Evolutionary conservation across 805 yeast genomes (phyloP).

Genomic region (Starmera quercuum): DNA sequence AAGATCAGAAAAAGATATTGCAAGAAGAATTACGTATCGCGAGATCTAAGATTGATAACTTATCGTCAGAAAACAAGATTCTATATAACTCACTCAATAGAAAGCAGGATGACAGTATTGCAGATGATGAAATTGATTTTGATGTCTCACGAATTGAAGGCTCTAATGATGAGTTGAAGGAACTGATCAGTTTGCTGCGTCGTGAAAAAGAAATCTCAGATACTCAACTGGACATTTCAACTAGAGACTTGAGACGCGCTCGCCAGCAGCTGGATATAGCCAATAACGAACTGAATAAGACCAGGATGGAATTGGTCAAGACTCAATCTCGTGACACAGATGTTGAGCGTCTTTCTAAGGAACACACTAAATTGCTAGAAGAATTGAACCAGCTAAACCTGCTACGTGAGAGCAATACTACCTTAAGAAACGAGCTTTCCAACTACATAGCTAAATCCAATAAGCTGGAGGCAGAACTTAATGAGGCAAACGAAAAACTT

Average conservation of each 20-base stretch:
- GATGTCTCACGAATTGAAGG: slow-evolving; percentile 7
- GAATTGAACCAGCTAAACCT: slow-evolving; percentile 57
- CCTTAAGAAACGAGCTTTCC: slow-evolving; percentile 47
- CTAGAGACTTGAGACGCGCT: slow-evolving; percentile 47
- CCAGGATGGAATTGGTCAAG: slow-evolving; percentile 38
- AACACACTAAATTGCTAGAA: slow-evolving; percentile 38
- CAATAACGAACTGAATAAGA: slow-evolving; percentile 42
- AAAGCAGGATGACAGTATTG: slow-evolving; percentile 3
- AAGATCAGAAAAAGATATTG: slow-evolving; percentile 29
- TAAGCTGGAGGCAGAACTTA: slow-evolving; percentile 33
- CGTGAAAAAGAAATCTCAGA: slow-evolving; percentile 69
- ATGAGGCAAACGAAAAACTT: slow-evolving; percentile 22
- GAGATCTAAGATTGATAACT: slow-evolving; percentile 41
- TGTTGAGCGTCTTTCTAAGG: slow-evolving; percentile 18
- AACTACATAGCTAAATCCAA: slow-evolving; percentile 22
- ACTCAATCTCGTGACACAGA: slow-evolving; percentile 25
- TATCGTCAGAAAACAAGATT: slow-evolving; percentile 60
- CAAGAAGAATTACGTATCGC: slow-evolving; percentile 42
- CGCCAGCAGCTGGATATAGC: slow-evolving; percentile 42
- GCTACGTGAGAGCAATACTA: slow-evolving; percentile 59
- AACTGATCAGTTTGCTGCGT: slow-evolving; percentile 55
- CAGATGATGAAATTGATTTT: slow-evolving; percentile 1
- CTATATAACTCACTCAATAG: slow-evolving; percentile 38
- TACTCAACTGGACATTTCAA: slow-evolving; percentile 43
- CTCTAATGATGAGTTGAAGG: slow-evolving; percentile 29